Base-by-base conservation (phyloP, 441 rosid genomes). In the Codiaeum variegatum region DNA sequence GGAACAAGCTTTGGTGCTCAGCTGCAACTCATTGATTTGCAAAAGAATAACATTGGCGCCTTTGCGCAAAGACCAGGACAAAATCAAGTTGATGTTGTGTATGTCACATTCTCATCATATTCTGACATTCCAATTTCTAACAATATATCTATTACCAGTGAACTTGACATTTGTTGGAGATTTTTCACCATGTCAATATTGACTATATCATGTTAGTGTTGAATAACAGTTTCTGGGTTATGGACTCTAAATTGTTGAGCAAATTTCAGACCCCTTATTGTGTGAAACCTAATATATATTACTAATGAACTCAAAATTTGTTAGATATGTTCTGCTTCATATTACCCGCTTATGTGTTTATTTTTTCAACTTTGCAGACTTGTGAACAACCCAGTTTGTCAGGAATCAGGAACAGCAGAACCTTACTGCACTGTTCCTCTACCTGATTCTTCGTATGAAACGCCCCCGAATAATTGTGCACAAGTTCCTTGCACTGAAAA, bases 11-110 rank as follows among this genome's bases (percentile, higher is more conserved):
- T 26, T 13, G 77, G 87, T 78, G 44, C 28, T 31, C 81, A 85
- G 71, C 83, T 92, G 75, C 72, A 79, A 56, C 67, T 72, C 42
- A 69, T 94, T 46, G 88, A 94, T 81, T 66, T 94, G 80, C 85
- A 66, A 75, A 0, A 3, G 67, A 92, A 94, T 77, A 0, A 0
- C 13, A 88, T 95, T 29, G 51, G 77, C 42, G 76, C 0, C 3
- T 84, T 71, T 65, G 67, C 16, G 1, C 56, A 69, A 23, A 51
- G 66, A 67, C n/a, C 71, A 26, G 84, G 73, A 58, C 36, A 16
- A 31, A 58, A 64, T 68, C 9, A 5, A 4, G 51, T 75, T 3
- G 49, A 56, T 51, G 74, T 87, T 68, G 77, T 85, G 94, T 93
- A 84, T 75, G 83, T 63, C 11, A 34, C 12, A 49, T 71, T 59